These are phyloP conservation scores for Triticum urartu DNA, from an alignment of 176 grass and related monocot genomes.

Conservation along the genomic window DNA sequence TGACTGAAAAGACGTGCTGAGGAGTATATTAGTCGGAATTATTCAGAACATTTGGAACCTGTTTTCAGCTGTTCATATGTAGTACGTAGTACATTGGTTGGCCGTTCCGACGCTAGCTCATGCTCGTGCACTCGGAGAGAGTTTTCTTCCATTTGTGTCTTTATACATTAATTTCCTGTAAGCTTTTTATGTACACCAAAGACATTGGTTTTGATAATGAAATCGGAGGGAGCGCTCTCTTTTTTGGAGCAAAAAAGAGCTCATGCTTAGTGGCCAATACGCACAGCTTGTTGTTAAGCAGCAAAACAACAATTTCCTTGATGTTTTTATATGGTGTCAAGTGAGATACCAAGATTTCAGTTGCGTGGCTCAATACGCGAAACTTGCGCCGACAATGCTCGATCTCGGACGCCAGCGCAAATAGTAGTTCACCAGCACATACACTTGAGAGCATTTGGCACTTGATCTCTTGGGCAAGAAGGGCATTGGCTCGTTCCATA, in stretches of 20 bases:
- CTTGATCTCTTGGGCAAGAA: background rate
- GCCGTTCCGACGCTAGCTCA: background rate
- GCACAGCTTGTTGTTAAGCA: background rate
- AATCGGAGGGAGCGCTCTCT: too few relatives aligned
- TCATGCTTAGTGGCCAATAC: background rate
- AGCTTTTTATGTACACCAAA: too few relatives aligned
- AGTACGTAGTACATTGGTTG: background rate
- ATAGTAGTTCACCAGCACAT: background rate
- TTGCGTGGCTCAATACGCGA: background rate
- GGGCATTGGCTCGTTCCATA: background rate
- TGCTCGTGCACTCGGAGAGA: too few relatives aligned
- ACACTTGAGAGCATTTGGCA: background rate
- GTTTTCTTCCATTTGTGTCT: too few relatives aligned
- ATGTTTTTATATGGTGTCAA: background rate
- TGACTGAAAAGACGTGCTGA: conserved; percentile 2
- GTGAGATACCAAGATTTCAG: background rate
- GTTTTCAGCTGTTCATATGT: conserved; percentile 13
- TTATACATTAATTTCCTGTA: too few relatives aligned
- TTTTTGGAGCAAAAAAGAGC: too few relatives aligned
- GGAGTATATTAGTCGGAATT: background rate
- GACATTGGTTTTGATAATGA: too few relatives aligned
- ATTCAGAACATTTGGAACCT: conserved; percentile 21
- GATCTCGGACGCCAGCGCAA: background rate
- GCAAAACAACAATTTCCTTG: too few relatives aligned
- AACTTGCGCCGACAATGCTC: background rate